Conservation (phyloP, 192 early-diverging fungal genomes). For the Coemansia sp. region DNA sequence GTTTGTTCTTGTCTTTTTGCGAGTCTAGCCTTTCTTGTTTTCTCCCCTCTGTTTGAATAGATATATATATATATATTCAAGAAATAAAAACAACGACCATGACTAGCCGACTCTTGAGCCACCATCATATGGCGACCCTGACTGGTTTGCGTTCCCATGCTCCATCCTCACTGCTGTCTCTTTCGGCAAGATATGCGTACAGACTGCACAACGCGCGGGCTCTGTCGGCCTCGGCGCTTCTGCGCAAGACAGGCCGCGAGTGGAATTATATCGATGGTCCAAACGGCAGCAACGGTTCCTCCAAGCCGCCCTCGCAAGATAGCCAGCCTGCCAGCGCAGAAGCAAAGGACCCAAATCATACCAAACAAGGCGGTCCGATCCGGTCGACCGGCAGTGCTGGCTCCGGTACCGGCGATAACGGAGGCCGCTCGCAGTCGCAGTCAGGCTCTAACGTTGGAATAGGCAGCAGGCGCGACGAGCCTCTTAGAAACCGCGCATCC, state of each 20-base stretch:
- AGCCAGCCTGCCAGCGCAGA: constrained; percentile 3
- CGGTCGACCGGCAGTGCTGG: not conserved
- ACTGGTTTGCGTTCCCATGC: not conserved
- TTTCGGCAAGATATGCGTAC: not conserved
- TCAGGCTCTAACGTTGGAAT: not conserved
- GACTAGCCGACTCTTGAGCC: constrained; percentile 34
- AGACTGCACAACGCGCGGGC: constrained; percentile 1
- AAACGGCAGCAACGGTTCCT: not conserved
- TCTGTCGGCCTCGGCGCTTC: constrained; percentile 9
- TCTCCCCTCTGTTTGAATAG: not conserved
- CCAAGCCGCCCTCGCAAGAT: not conserved
- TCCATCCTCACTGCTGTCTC: not conserved
- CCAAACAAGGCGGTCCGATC: not conserved
- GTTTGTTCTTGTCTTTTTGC: not conserved
- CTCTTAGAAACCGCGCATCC: constrained; percentile 3
- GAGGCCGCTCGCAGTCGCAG: constrained; percentile 16
- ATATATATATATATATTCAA: no score
- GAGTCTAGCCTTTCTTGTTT: not conserved
- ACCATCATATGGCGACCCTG: constrained; percentile 7
- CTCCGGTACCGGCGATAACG: not conserved
- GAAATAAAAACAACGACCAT: constrained; percentile 1
- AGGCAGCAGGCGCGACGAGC: constrained; percentile 17
- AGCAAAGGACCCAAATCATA: constrained; percentile 6
- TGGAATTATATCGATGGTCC: constrained; percentile 53
- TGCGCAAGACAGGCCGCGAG: constrained; percentile 40